Conservation (phyloP, 352 stramenopile genomes). For the Phytopythium mirpurense region DNA sequence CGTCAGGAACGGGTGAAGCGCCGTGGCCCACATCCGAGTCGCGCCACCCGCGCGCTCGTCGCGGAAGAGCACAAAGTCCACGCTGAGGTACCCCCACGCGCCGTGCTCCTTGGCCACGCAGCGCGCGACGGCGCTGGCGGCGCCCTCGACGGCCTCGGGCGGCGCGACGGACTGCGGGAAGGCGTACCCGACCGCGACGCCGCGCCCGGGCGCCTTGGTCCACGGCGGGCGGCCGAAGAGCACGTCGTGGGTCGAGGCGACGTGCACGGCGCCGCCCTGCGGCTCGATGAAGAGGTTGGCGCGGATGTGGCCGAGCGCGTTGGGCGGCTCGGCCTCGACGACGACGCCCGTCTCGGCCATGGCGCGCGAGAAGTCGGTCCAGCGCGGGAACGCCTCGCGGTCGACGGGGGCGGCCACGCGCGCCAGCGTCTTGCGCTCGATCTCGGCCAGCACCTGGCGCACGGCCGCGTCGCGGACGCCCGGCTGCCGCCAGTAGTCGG, state of each 20-base stretch:
- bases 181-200: constrained; percentile 37
- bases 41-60: constrained; percentile 38
- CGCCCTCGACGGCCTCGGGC: constrained; percentile 63
- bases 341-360: constrained; percentile 72
- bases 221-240: constrained; percentile 14
- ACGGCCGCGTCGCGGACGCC: constrained; percentile 53
- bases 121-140: constrained; percentile 41
- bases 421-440: constrained; percentile 40
- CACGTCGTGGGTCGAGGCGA: constrained; percentile 68
- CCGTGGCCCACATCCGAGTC: constrained; percentile 67
- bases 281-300: constrained; percentile 81
- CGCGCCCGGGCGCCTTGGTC: background rate
- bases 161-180: constrained; percentile 81
- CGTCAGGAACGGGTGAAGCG: constrained; percentile 71
- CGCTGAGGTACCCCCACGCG: constrained; percentile 79
- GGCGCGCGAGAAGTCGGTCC: constrained; percentile 44
- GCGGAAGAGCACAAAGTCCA: constrained; percentile 74
- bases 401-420: constrained; percentile 21
- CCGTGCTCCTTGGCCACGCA: constrained; percentile 27
- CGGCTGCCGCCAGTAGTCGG: constrained; percentile 70
- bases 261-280: constrained; percentile 25
- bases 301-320: constrained; percentile 41
- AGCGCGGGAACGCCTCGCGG: constrained; percentile 56
- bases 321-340: constrained; percentile 60
- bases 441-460: constrained; percentile 46